A percentile compares a stretch with the other conserved stretches of the same genome.
Conservation (phyloP, 441 rosid species). For the Aleurites moluccanus region DNA sequence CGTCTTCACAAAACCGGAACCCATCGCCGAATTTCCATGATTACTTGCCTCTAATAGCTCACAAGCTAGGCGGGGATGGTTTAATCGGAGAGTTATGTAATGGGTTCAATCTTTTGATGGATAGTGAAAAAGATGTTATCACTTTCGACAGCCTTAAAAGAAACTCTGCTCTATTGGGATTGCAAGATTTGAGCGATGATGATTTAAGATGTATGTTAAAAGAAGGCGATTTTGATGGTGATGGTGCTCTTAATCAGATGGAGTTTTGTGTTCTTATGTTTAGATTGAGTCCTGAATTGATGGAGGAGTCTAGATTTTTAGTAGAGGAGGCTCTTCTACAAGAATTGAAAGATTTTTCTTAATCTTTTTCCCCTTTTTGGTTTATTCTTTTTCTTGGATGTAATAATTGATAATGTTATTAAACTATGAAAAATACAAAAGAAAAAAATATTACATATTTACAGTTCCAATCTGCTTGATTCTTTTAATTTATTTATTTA, state of each 20-base stretch:
- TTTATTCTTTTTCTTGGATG: neutral
- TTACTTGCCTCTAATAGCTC: constrained; percentile 56
- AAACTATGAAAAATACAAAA: neutral
- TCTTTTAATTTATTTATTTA: no score
- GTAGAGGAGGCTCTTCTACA: constrained; percentile 43
- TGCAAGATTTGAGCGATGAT: constrained; percentile 53
- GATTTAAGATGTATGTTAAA: constrained; percentile 50
- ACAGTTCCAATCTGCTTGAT: no score
- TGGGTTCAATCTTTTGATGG: constrained; percentile 60
- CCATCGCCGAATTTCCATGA: constrained; percentile 41
- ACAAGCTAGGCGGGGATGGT: constrained; percentile 66
- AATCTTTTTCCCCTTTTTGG: neutral
- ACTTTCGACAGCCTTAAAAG: constrained; percentile 53
- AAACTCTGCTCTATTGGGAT: constrained; percentile 50
- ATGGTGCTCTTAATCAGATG: constrained; percentile 58
- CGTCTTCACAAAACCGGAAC: constrained; percentile 20
- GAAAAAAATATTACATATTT: neutral
- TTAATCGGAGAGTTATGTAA: constrained; percentile 56
- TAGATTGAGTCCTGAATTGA: constrained; percentile 63
- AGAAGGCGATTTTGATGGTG: constrained; percentile 66
- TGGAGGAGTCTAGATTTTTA: constrained; percentile 52
- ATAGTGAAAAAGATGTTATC: constrained; percentile 47
- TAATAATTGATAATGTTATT: neutral
- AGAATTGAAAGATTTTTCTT: constrained; percentile 32
- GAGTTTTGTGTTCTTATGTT: constrained; percentile 73